phyloP scores from a whole-genome alignment of 176 grass and related monocot genomes.

The Carex parvula region DNA sequence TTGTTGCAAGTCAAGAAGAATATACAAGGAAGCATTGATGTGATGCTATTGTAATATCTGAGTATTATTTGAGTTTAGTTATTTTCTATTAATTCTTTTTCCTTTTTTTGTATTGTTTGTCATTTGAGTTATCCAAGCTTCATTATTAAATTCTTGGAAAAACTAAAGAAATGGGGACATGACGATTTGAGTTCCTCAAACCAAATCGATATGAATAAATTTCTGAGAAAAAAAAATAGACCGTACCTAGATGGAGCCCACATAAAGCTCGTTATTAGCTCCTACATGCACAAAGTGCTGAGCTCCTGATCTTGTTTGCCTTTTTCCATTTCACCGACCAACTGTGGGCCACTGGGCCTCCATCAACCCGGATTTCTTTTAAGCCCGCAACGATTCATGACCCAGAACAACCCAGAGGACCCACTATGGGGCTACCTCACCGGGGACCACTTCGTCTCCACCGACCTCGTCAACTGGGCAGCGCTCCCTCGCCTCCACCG shows the following conservation, averaged over 20 bases:
- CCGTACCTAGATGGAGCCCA: not conserved
- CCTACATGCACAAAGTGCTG: too few relatives aligned
- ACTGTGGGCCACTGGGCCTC: too few relatives aligned
- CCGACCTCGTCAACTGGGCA: slow-evolving; percentile 57
- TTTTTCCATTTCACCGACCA: too few relatives aligned
- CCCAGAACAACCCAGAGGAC: not conserved
- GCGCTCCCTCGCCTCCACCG: slow-evolving; percentile 45
- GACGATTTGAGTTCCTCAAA: too few relatives aligned
- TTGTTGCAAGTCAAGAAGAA: not conserved
- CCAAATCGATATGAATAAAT: not conserved
- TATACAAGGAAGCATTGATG: not conserved
- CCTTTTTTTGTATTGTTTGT: not conserved
- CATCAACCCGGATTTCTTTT: not conserved
- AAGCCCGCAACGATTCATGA: not conserved
- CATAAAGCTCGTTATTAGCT: not conserved
- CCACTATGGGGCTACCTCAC: slow-evolving; percentile 49
- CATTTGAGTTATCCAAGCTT: too few relatives aligned
- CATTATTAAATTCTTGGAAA: too few relatives aligned
- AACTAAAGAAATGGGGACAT: not conserved
- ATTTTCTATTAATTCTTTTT: not conserved
- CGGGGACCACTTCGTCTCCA: slow-evolving; percentile 67
- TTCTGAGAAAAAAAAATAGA: not conserved
- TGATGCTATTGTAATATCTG: not conserved
- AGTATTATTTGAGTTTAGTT: not conserved
- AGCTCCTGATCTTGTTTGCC: too few relatives aligned